phyloP scores from a whole-genome alignment of 495 filamentous ascomycete species.

The Entonaema liquescens region DNA sequence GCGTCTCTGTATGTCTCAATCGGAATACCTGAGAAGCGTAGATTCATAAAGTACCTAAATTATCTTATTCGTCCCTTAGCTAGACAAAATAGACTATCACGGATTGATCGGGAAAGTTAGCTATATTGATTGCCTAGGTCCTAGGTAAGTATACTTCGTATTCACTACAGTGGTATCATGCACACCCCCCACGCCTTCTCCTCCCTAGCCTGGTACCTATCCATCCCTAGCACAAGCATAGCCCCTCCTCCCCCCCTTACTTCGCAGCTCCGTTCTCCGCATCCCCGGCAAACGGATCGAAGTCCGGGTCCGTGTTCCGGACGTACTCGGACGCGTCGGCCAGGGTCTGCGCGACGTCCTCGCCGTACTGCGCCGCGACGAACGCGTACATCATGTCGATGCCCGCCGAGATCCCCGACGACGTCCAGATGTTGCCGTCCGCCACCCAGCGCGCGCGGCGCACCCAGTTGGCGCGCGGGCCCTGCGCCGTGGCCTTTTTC shows the following conservation, averaged over 20 bases:
- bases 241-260: not conserved
- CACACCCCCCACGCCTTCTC: not conserved
- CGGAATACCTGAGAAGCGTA: too few relatives aligned
- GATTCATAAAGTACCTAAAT: too few relatives aligned
- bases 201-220: not conserved
- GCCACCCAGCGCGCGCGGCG: constrained; percentile 68
- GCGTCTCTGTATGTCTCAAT: too few relatives aligned
- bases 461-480: constrained; percentile 65
- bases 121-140: not conserved
- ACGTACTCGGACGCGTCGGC: constrained; percentile 49
- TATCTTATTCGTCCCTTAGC: too few relatives aligned
- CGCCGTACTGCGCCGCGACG: constrained; percentile 56
- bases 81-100: too few relatives aligned
- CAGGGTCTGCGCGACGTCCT: constrained; percentile 36
- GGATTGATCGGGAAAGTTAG: not conserved
- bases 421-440: constrained; percentile 75
- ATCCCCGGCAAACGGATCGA: constrained; percentile 48
- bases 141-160: not conserved
- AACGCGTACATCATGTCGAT: constrained; percentile 71
- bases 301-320: constrained; percentile 43
- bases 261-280: constrained; percentile 7
- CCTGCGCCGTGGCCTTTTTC: constrained; percentile 45
- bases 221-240: not conserved
- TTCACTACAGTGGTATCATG: not conserved
- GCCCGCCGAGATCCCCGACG: constrained; percentile 66